Evolutionary conservation across 2,329 filamentous ascomycete genomes (phyloP).

Genomic region (Cladosporium austrohemisphaericum): DNA sequence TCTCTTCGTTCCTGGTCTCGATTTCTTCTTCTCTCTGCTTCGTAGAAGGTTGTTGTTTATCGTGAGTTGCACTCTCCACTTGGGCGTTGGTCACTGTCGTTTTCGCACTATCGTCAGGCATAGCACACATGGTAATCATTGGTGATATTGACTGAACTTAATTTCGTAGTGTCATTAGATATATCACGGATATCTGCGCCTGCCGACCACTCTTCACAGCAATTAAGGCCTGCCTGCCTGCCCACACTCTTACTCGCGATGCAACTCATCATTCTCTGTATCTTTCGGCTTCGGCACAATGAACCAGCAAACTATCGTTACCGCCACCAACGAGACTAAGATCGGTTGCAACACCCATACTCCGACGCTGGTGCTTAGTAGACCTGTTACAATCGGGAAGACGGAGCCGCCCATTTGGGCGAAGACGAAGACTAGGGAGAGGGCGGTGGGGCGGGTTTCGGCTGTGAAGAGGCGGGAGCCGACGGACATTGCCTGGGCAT

Average conservation of each 20-base stretch:
- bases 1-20: not conserved
- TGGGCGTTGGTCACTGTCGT: too few species aligned
- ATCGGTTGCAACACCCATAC: conserved; percentile 53
- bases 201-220: too few species aligned
- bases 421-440: conserved; percentile 30
- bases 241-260: conserved; percentile 2
- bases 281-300: conserved; percentile 20
- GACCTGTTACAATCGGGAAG: conserved; percentile 23
- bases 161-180: too few species aligned
- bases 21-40: not conserved
- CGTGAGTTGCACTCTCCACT: not conserved
- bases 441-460: conserved; percentile 46
- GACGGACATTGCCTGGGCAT: conserved; percentile 50
- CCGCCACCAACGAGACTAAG: conserved; percentile 46
- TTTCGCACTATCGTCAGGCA: too few species aligned
- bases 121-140: too few species aligned
- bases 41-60: not conserved
- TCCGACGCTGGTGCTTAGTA: conserved; percentile 34
- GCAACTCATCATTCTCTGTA: conserved; percentile 9
- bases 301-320: conserved; percentile 29
- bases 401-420: conserved; percentile 23
- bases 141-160: too few species aligned
- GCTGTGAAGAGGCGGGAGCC: conserved; percentile 51
- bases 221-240: too few species aligned
- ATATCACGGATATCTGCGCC: too few species aligned